Evolutionary conservation across 352 stramenopile genomes (phyloP).

Genomic region (Pythium dissotocum): DNA sequence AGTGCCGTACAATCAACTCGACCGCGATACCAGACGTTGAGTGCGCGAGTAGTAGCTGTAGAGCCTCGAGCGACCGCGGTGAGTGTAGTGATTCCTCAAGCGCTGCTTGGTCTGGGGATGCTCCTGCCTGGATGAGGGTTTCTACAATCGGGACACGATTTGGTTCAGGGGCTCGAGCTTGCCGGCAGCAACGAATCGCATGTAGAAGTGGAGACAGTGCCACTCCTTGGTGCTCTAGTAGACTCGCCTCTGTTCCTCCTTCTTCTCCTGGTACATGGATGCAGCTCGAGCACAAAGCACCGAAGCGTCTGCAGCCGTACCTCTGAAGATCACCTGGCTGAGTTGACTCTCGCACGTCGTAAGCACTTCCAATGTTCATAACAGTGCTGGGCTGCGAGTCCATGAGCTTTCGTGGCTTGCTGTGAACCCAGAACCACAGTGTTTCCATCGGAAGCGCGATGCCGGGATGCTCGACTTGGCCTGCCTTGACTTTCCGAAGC

Average conservation of each 20-base stretch:
- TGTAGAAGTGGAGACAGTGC: constrained; percentile 31
- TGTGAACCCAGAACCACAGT: constrained; percentile 21
- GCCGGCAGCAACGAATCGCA: constrained; percentile 31
- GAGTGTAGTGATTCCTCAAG: constrained; percentile 9
- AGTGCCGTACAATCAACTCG: background rate
- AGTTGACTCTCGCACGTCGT: background rate
- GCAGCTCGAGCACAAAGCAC: constrained; percentile 28
- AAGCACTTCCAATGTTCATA: background rate
- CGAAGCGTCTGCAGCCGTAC: constrained; percentile 33
- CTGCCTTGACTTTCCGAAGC: constrained; percentile 19
- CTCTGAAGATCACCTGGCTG: background rate
- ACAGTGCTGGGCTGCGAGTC: background rate
- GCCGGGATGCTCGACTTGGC: constrained; percentile 14
- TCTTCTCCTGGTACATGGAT: background rate
- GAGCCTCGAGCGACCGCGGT: background rate
- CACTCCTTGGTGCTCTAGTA: background rate
- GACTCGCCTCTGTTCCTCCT: background rate
- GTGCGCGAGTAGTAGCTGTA: constrained; percentile 2
- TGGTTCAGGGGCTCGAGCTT: background rate
- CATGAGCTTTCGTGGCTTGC: background rate
- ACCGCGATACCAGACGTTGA: background rate
- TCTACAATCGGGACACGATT: constrained; percentile 28
- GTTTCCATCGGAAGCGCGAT: constrained; percentile 22
- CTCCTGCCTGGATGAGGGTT: constrained; percentile 10
- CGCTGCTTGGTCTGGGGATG: background rate